phyloP scores from a whole-genome alignment of 2,329 filamentous ascomycete species.

The Fusarium duplospermum region DNA sequence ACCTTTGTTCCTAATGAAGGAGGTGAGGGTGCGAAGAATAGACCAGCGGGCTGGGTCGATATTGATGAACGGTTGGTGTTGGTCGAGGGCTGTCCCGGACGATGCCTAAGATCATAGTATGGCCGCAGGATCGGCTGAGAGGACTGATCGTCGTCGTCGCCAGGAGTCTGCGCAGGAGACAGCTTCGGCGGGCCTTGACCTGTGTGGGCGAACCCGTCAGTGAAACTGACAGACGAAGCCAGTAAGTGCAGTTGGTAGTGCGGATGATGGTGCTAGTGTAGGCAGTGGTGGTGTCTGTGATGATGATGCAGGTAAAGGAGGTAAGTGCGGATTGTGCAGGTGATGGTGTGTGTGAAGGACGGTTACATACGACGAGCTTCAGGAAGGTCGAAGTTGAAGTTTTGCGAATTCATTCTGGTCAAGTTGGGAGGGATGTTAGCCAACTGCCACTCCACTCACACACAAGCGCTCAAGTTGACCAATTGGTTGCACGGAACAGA shows the following conservation, averaged over 20 bases:
- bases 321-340: conserved; percentile 4
- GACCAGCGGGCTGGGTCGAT: conserved; percentile 51
- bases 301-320: conserved; percentile 17
- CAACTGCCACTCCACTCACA: conserved; percentile 48
- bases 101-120: conserved; percentile 42
- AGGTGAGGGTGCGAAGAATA: conserved; percentile 53
- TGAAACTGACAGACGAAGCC: conserved; percentile 27
- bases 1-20: conserved; percentile 45
- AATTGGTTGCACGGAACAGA: conserved; percentile 49
- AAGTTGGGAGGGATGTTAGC: conserved; percentile 34
- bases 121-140: conserved; percentile 42
- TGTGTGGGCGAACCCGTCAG: conserved; percentile 33
- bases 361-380: conserved; percentile 52
- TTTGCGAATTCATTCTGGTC: conserved; percentile 54
- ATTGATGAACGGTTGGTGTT: conserved; percentile 41
- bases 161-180: conserved; percentile 35
- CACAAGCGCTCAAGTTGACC: conserved; percentile 43
- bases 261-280: not conserved
- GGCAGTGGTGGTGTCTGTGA: not conserved
- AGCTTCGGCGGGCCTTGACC: conserved; percentile 42
- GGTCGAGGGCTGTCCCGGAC: conserved; percentile 33
- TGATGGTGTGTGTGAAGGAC: conserved; percentile 9
- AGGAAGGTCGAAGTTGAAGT: conserved; percentile 51
- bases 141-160: conserved; percentile 38
- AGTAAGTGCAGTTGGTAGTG: conserved; percentile 13